Evolutionary conservation across 2,329 filamentous ascomycete species (phyloP).

Genomic region (Pseudocercospora vitis): DNA sequence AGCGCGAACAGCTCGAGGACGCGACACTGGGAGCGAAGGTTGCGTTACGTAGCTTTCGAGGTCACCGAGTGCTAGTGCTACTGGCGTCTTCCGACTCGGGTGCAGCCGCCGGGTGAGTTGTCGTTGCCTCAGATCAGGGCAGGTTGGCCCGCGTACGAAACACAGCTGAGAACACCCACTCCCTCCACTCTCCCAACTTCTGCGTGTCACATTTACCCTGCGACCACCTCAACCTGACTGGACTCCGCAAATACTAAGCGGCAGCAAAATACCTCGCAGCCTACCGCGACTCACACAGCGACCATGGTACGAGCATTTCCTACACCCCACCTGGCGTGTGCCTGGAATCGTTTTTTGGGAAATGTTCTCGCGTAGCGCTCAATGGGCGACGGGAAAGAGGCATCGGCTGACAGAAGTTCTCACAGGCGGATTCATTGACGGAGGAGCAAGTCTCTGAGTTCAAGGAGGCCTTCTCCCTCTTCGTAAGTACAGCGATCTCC

Average conservation of each 20-base stretch:
- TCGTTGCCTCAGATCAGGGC: neutral
- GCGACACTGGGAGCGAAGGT: neutral
- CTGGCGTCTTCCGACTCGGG: slow-evolving; percentile 5
- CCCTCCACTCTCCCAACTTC: slow-evolving; percentile 11
- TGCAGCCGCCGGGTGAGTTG: neutral
- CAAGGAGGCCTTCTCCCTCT: slow-evolving; percentile 99
- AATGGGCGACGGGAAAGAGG: slow-evolving; percentile 1
- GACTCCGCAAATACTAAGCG: slow-evolving; percentile 7
- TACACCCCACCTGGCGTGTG: slow-evolving; percentile 26
- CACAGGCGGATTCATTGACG: slow-evolving; percentile 92
- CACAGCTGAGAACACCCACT: neutral
- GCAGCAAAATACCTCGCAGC: neutral
- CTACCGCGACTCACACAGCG: slow-evolving; percentile 11
- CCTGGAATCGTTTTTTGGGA: slow-evolving; percentile 4
- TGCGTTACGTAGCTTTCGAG: slow-evolving; percentile 8
- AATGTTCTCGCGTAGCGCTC: slow-evolving; percentile 9
- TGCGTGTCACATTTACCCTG: neutral
- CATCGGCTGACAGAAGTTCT: slow-evolving; percentile 19
- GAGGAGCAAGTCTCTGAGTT: slow-evolving; percentile 99
- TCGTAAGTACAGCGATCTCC: slow-evolving; percentile 68
- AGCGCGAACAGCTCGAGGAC: neutral
- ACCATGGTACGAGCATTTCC: slow-evolving; percentile 32
- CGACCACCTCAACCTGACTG: slow-evolving; percentile 6
- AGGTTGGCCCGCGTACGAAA: neutral
- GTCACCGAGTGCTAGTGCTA: no score